phyloP scores from a whole-genome alignment of 257 asterid genomes.

The Ehretia macrophylla region DNA sequence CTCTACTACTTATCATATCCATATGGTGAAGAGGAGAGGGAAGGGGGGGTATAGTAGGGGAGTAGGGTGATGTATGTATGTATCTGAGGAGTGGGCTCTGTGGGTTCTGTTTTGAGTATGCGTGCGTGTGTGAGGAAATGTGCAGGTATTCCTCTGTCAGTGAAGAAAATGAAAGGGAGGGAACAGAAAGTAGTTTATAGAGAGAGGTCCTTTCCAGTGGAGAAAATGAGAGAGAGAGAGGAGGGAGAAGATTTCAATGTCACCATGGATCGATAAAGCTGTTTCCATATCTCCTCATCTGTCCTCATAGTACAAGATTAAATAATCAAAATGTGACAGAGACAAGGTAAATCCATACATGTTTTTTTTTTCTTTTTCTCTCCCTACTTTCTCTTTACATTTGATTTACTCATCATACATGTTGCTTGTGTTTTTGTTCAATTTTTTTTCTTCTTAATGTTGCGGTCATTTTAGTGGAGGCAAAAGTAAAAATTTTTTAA shows the following conservation, averaged over 20 bases:
- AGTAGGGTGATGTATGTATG: conserved; percentile 27
- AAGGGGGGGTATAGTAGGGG: conserved; percentile 6
- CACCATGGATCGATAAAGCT: conserved; percentile 78
- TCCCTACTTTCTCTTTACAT: too few relatives aligned
- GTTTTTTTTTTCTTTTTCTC: background rate
- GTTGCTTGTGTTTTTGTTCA: too few relatives aligned
- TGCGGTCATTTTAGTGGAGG: too few relatives aligned
- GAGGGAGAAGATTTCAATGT: conserved; percentile 14
- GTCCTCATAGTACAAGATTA: conserved; percentile 61
- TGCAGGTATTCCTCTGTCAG: conserved; percentile 89
- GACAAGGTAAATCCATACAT: conserved; percentile 56
- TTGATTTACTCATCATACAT: background rate
- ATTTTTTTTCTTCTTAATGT: too few relatives aligned
- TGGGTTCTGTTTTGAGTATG: conserved; percentile 46
- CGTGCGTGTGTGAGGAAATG: conserved; percentile 91
- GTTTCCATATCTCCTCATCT: conserved; percentile 54
- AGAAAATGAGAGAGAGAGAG: conserved; percentile 21
- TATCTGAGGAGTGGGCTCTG: conserved; percentile 15
- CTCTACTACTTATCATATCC: conserved; percentile 22
- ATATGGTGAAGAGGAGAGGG: background rate
- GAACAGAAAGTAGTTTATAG: conserved; percentile 60
- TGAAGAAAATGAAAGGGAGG: conserved; percentile 50
- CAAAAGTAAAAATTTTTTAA: too few relatives aligned
- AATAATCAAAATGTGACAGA: conserved; percentile 53
- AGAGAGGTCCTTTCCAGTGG: conserved; percentile 14